Conservation (phyloP, 2,329 filamentous ascomycete genomes). For the Penicillium polonicum region DNA sequence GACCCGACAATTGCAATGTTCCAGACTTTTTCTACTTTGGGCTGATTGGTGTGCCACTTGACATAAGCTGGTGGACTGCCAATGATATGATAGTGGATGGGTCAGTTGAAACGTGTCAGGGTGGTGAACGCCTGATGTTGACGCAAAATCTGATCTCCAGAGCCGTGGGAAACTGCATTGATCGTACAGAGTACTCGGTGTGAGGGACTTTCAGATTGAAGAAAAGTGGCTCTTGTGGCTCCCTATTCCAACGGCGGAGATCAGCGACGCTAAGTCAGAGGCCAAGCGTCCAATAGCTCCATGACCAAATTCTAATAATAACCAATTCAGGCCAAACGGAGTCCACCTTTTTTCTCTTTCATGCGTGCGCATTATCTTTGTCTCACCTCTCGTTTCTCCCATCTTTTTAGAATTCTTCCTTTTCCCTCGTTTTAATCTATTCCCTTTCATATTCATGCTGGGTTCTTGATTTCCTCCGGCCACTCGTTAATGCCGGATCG, state of each 20-base stretch:
- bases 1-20: slow-evolving; percentile 12
- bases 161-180: neutral
- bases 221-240: slow-evolving; percentile 1
- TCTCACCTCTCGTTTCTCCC: slow-evolving; percentile 16
- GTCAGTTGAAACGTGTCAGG: slow-evolving; percentile 10
- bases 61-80: slow-evolving; percentile 1
- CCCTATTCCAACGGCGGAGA: slow-evolving; percentile 4
- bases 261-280: slow-evolving; percentile 8
- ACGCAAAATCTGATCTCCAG: slow-evolving; percentile 2
- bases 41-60: slow-evolving; percentile 13
- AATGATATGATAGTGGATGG: slow-evolving; percentile 15
- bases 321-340: slow-evolving; percentile 12
- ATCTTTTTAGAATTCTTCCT: slow-evolving; percentile 5
- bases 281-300: neutral
- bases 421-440: slow-evolving; percentile 8
- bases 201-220: neutral
- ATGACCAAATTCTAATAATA: slow-evolving; percentile 22
- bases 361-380: slow-evolving; percentile 14
- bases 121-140: slow-evolving; percentile 6
- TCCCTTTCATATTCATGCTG: slow-evolving; percentile 15
- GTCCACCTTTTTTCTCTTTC: slow-evolving; percentile 24
- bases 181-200: neutral
- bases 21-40: slow-evolving; percentile 8
- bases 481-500: slow-evolving; percentile 17
- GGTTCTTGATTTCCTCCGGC: slow-evolving; percentile 16